Percentiles rank a stretch among this genome's conserved stretches.
These are phyloP conservation scores for Clohesyomyces aquaticus DNA, from an alignment of 495 filamentous ascomycete species.

Conservation along the genomic window DNA sequence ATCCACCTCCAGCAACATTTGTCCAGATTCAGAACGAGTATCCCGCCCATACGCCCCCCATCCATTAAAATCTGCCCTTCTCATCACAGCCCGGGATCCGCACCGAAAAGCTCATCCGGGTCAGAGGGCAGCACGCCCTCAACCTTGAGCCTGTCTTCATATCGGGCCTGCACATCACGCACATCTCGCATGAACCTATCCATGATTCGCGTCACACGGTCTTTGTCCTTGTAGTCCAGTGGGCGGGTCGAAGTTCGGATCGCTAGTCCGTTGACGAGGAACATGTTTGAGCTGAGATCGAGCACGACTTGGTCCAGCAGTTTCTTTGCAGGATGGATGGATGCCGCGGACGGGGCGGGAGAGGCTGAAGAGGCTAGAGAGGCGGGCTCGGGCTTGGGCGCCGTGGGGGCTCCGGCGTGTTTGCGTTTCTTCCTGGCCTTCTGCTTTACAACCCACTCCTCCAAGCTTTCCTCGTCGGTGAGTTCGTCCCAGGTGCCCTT, in stretches of 20 bases:
- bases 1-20: too few species aligned
- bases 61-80: too few species aligned
- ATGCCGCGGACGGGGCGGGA: too few species aligned
- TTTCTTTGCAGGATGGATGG: not conserved
- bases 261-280: not conserved
- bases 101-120: not conserved
- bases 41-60: too few species aligned
- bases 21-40: too few species aligned
- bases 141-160: conserved; percentile 1
- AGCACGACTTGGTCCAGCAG: not conserved
- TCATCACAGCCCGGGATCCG: not conserved
- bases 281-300: not conserved
- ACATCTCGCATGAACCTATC: not conserved
- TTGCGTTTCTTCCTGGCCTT: not conserved
- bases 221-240: not conserved
- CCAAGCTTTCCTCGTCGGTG: not conserved
- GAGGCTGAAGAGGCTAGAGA: too few species aligned
- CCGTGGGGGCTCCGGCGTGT: not conserved
- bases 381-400: too few species aligned
- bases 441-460: not conserved
- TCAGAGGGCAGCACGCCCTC: not conserved
- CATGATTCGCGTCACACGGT: not conserved
- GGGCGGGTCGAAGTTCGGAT: not conserved
- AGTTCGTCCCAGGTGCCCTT: not conserved
- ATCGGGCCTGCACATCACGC: not conserved